Evolutionary conservation across 176 grass and related monocot genomes (phyloP).

Genomic region (Aegilops tauschii): DNA sequence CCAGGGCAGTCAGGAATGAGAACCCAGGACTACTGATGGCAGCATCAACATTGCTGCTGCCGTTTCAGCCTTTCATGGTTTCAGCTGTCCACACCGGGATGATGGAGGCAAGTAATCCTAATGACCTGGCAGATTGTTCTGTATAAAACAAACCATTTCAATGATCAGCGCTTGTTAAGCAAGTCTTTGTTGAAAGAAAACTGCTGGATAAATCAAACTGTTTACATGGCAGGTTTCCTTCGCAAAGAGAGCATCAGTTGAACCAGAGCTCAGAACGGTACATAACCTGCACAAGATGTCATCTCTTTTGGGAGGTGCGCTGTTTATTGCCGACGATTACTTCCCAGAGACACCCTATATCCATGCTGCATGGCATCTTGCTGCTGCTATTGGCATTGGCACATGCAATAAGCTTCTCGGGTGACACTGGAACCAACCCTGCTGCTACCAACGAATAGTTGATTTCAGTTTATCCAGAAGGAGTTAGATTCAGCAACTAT

Average conservation of each 20-base stretch:
- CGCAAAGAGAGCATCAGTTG: slow-evolving; percentile 68
- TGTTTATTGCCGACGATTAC: slow-evolving; percentile 83
- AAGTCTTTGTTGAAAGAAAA: not conserved
- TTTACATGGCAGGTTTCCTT: slow-evolving; percentile 59
- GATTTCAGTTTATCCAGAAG: slow-evolving; percentile 22
- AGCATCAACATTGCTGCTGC: slow-evolving; percentile 75
- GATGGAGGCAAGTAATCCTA: slow-evolving; percentile 79
- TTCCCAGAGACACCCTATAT: slow-evolving; percentile 80
- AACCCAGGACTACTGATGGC: slow-evolving; percentile 80
- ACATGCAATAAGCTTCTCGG: slow-evolving; percentile 93
- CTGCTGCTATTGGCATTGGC: slow-evolving; percentile 72
- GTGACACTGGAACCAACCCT: slow-evolving; percentile 36
- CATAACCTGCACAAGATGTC: slow-evolving; percentile 94
- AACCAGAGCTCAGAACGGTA: slow-evolving; percentile 76
- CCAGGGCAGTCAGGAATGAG: slow-evolving; percentile 70
- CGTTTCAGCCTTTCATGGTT: slow-evolving; percentile 91
- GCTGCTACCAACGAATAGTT: slow-evolving; percentile 35
- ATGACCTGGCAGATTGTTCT: not conserved
- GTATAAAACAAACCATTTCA: not conserved
- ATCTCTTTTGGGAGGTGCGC: slow-evolving; percentile 69
- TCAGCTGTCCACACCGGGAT: slow-evolving; percentile 90
- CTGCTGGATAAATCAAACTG: not conserved
- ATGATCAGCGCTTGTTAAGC: not conserved
- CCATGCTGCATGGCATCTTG: slow-evolving; percentile 95
- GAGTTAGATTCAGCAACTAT: slow-evolving; percentile 8